Base-by-base conservation (phyloP, 1,284 basidiomycete genomes). In the Retiboletus flavoniger region DNA sequence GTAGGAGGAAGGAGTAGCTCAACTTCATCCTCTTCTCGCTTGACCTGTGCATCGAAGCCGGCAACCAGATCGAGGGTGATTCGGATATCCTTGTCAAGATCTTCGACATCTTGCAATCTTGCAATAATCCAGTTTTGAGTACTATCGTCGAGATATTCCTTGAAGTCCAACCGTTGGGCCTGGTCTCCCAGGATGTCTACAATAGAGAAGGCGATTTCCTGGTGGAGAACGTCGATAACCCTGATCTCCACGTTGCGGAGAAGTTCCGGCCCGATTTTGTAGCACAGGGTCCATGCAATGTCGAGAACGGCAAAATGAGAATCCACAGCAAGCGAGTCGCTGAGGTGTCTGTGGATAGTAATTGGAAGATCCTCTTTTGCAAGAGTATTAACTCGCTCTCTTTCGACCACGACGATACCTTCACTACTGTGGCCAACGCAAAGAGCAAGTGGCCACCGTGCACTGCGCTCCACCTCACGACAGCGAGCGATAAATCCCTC, bases 401-500 rank as follows among this genome's bases (percentile, higher is more conserved):
- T 79, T 68, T 93, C 89, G 13, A 92, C 74, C 24, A 93, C 71
- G 36, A 92, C 67, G 32, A 90, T 70, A 34, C 79, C 78, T 36
- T 80, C 75, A 43, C 63, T 67, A 19, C 76, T 68, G 38, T 76
- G 75, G 32, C 80, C 78, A 26, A 77, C 66, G 34, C 83, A 85
- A 34, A 93, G 75, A 13, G 80, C 78, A 14, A 95, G 77, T 0
- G 93, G 92, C 87, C 90, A 91, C 43, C 93, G 81, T 21, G 89
- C 91, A 60, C 85, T 85, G 45, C 89, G 84, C 71, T 96, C 93
- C 13, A 93, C 78, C 63, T 95, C 92, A 53, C 91, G 83, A 63
- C 91, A 93, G 40, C 91, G 81, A 13, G 94, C 89, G 59, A 95
- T 85, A 65, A 96, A 92, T 2, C 93, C 91, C 64, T 96, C 89